Percentiles rank a stretch among this genome's conserved stretches.
These are phyloP conservation scores for Fagus crenata DNA, from an alignment of 306 rosid species.

Conservation along the genomic window DNA sequence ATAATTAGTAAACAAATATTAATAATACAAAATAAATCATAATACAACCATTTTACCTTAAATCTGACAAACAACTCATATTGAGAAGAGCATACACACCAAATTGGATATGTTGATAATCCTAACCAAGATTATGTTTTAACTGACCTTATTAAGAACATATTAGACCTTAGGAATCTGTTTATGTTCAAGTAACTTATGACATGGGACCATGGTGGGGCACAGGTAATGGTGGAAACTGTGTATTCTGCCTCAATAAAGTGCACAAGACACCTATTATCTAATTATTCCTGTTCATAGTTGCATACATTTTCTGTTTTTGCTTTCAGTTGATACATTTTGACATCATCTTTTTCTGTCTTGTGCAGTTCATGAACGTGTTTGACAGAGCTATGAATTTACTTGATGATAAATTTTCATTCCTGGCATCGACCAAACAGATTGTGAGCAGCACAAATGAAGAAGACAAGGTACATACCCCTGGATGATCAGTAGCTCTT, in stretches of 20 bases:
- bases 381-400: constrained; percentile 91
- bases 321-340: neutral
- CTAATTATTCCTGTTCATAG: constrained; percentile 23
- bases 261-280: constrained; percentile 16
- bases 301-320: constrained; percentile 24
- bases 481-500: constrained; percentile 14
- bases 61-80: too few species aligned
- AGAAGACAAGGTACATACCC: constrained; percentile 65
- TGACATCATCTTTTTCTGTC: constrained; percentile 1
- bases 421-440: constrained; percentile 77
- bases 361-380: constrained; percentile 83
- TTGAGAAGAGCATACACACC: too few species aligned
- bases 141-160: neutral
- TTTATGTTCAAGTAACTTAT: neutral
- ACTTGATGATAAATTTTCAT: constrained; percentile 76
- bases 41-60: too few species aligned
- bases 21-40: too few species aligned
- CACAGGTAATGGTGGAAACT: neutral
- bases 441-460: constrained; percentile 82
- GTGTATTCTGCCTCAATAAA: neutral
- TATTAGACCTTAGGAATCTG: neutral
- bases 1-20: too few species aligned
- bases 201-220: neutral
- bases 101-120: neutral
- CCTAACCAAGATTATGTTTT: neutral